Percentiles rank a stretch among this genome's conserved stretches.
Conservation (phyloP, 164 flowering plant species). For the Saururus chinensis region DNA sequence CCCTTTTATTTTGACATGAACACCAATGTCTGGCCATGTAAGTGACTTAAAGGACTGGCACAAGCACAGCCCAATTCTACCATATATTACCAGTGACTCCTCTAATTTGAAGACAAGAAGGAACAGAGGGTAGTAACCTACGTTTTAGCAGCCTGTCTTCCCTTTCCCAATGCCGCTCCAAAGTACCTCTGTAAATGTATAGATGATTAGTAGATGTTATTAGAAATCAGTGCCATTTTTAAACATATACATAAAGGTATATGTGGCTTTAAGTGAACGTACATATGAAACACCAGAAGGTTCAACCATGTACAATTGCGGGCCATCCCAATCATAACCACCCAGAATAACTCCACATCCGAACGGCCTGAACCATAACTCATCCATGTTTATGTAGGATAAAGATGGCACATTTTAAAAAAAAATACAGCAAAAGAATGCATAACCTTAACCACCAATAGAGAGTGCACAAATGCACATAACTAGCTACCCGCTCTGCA, state of each 20-base stretch:
- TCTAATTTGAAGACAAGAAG: not conserved
- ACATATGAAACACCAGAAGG: slow-evolving; percentile 97
- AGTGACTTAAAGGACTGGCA: no score
- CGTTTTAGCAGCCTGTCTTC: slow-evolving; percentile 96
- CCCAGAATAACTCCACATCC: slow-evolving; percentile 96
- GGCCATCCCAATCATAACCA: slow-evolving; percentile 96
- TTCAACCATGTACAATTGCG: slow-evolving; percentile 85
- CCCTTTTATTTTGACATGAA: no score
- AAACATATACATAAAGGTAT: not conserved
- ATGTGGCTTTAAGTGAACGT: slow-evolving; percentile 21
- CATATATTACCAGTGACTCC: not conserved
- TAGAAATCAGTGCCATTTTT: not conserved
- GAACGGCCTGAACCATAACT: slow-evolving; percentile 57
- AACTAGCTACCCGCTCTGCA: slow-evolving; percentile 95
- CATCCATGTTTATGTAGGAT: slow-evolving; percentile 1
- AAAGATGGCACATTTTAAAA: not conserved
- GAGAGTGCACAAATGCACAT: slow-evolving; percentile 90
- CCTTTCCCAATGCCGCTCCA: slow-evolving; percentile 96
- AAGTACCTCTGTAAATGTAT: slow-evolving; percentile 49
- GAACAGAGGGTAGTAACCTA: slow-evolving; percentile 23
- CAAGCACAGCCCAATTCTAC: no score
- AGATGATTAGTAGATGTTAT: not conserved
- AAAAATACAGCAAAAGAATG: not conserved
- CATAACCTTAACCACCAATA: slow-evolving; percentile 97
- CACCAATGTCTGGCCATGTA: no score